Evolutionary conservation across 495 filamentous ascomycete genomes (phyloP).

Genomic region (Trichoderma reesei): DNA sequence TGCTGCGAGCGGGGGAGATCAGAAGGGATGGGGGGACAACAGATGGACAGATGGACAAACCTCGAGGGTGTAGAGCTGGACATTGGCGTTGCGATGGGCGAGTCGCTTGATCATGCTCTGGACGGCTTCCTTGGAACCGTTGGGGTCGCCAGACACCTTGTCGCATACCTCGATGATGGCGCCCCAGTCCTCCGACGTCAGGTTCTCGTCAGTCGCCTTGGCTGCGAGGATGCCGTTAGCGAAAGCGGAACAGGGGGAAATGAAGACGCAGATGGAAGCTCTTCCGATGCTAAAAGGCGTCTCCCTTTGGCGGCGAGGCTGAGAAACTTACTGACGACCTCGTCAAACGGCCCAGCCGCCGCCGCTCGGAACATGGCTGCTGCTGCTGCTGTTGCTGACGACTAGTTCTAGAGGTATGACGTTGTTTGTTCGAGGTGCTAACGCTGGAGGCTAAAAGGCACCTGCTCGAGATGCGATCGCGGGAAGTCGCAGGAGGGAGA

Average conservation of each 20-base stretch:
- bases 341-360: slow-evolving; percentile 41
- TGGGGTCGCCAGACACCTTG: slow-evolving; percentile 53
- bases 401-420: background rate
- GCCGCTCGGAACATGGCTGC: slow-evolving; percentile 42
- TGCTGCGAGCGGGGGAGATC: background rate
- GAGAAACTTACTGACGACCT: slow-evolving; percentile 36
- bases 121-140: slow-evolving; percentile 81
- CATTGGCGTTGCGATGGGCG: slow-evolving; percentile 95
- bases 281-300: background rate
- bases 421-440: background rate
- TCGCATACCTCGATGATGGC: slow-evolving; percentile 98
- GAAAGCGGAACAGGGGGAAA: background rate
- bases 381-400: slow-evolving; percentile 1
- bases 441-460: background rate
- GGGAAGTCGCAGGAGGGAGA: background rate
- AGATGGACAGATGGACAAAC: slow-evolving; percentile 33
- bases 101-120: slow-evolving; percentile 91
- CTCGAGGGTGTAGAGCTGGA: slow-evolving; percentile 97
- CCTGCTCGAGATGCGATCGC: slow-evolving; percentile 10
- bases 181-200: slow-evolving; percentile 97
- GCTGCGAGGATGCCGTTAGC: slow-evolving; percentile 39
- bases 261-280: background rate
- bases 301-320: slow-evolving; percentile 1
- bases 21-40: background rate
- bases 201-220: slow-evolving; percentile 97